phyloP scores from a whole-genome alignment of 305 asterid species.

The Rubia peregrina region DNA sequence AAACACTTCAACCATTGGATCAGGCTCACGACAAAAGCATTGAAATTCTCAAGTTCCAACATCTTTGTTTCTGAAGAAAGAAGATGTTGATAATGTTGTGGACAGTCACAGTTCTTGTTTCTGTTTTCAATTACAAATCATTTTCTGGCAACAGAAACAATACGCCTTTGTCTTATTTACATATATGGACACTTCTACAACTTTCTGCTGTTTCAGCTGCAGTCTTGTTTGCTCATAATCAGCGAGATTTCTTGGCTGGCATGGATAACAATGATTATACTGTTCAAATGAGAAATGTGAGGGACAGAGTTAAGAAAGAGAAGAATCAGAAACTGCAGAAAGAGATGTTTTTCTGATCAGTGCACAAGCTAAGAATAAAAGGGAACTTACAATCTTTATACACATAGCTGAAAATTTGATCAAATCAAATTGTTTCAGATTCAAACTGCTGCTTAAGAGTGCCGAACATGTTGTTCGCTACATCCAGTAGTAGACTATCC shows the following conservation, averaged over 20 bases:
- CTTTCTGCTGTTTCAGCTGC: slow-evolving; percentile 13
- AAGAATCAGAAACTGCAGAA: neutral
- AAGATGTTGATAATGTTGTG: too few species aligned
- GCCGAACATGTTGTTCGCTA: slow-evolving; percentile 44
- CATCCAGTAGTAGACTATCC: slow-evolving; percentile 60
- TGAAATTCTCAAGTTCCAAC: too few species aligned
- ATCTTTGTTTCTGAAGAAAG: too few species aligned
- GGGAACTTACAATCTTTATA: neutral
- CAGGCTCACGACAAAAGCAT: neutral
- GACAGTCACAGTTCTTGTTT: too few species aligned
- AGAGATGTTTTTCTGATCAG: neutral
- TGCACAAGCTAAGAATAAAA: neutral
- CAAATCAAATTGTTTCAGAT: slow-evolving; percentile 3
- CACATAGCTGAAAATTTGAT: neutral
- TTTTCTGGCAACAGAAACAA: too few species aligned
- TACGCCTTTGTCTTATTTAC: neutral
- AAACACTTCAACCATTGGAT: neutral
- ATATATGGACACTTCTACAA: slow-evolving; percentile 24
- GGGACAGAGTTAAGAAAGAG: neutral
- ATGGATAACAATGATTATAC: neutral
- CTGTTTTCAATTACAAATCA: too few species aligned
- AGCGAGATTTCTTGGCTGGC: neutral
- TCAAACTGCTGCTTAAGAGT: slow-evolving; percentile 24
- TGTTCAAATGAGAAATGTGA: neutral
- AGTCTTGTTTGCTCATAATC: neutral